These are phyloP conservation scores for Paspalum vaginatum DNA, from an alignment of 176 grass and related monocot species.

Conservation along the genomic window DNA sequence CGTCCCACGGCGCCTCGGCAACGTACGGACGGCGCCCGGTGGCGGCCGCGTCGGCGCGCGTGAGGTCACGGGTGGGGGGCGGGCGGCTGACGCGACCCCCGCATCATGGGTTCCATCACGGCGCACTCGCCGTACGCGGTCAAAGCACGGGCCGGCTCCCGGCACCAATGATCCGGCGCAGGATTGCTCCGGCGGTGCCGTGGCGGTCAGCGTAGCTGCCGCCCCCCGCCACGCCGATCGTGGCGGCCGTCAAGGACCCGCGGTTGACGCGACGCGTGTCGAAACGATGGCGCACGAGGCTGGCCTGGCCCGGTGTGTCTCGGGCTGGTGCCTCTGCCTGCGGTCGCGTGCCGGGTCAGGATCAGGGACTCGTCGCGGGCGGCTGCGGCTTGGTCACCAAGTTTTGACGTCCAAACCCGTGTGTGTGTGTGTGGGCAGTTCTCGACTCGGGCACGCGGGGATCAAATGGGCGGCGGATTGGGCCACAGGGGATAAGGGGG, in stretches of 20 bases:
- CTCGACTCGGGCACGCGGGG: too few species aligned
- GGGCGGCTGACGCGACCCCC: constrained; percentile 26
- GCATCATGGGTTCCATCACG: constrained; percentile 37
- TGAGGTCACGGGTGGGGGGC: constrained; percentile 27
- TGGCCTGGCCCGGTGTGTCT: too few species aligned
- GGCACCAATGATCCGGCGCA: constrained; percentile 14
- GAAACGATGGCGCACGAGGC: background rate
- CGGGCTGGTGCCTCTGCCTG: background rate
- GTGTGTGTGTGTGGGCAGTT: background rate
- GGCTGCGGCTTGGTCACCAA: background rate
- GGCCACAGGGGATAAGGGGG: constrained; percentile 18
- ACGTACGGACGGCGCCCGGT: background rate
- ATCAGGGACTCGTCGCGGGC: background rate
- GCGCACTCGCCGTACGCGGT: constrained; percentile 27
- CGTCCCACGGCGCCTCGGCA: background rate
- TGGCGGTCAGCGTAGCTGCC: constrained; percentile 8
- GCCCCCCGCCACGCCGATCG: background rate
- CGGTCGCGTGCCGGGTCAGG: background rate
- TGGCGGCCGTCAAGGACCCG: background rate
- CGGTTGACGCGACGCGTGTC: constrained; percentile 21
- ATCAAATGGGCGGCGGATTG: background rate
- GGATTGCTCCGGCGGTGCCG: background rate
- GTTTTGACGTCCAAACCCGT: too few species aligned
- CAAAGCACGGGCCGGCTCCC: background rate
- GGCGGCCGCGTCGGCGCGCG: constrained; percentile 10